These are phyloP conservation scores for Chlorencoelia australis DNA, from an alignment of 2,329 filamentous ascomycete genomes.

Conservation along the genomic window DNA sequence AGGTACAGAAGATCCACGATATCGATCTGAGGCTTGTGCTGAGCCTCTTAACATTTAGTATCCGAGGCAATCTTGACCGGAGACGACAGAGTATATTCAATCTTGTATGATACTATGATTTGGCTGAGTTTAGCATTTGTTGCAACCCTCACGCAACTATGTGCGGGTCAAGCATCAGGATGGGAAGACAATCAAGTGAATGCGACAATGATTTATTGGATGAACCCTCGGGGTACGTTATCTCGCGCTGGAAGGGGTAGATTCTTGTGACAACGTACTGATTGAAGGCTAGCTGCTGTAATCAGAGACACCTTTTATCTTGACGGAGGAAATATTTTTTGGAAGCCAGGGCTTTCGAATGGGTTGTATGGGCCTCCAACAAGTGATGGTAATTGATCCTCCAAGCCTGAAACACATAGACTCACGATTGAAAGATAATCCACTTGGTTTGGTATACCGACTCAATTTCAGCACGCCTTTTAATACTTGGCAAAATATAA, in stretches of 20 bases:
- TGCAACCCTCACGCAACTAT: conserved; percentile 16
- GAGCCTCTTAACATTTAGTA: conserved; percentile 9
- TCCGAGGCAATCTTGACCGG: neutral
- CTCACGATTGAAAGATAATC: conserved; percentile 35
- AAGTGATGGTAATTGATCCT: conserved; percentile 35
- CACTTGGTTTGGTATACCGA: conserved; percentile 41
- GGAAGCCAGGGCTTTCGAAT: conserved; percentile 40
- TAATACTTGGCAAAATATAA: conserved; percentile 42
- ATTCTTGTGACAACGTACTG: no score
- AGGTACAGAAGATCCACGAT: no score
- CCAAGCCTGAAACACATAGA: neutral
- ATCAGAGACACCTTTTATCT: conserved; percentile 54
- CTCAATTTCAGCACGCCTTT: conserved; percentile 51
- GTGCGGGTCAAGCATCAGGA: conserved; percentile 34
- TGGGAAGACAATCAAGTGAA: conserved; percentile 45
- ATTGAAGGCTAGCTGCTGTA: conserved; percentile 39
- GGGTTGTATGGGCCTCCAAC: conserved; percentile 27
- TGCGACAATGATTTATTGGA: conserved; percentile 51
- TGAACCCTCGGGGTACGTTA: conserved; percentile 30
- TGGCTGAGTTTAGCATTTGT: conserved; percentile 7
- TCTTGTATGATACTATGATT: conserved; percentile 13
- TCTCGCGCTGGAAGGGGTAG: neutral
- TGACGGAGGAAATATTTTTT: conserved; percentile 50
- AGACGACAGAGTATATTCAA: neutral
- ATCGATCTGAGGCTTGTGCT: no score